Conservation (phyloP, 192 early-diverging fungal genomes). For the Coemansia sp. region DNA sequence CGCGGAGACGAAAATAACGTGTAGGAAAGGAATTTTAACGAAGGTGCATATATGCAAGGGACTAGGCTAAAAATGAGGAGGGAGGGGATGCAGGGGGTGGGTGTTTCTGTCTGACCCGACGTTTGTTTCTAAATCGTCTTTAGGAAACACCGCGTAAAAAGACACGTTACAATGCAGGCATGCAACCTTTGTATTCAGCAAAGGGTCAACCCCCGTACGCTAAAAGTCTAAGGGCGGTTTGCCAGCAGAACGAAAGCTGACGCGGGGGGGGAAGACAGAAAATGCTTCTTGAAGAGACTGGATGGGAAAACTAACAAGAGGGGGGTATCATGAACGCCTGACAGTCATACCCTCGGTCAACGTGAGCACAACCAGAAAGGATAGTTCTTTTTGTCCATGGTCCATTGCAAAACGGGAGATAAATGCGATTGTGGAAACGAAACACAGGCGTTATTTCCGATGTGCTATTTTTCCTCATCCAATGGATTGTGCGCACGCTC, state of each 20-base stretch:
- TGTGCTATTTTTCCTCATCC: background rate
- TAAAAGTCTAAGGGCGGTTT: slow-evolving; percentile 3
- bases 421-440: background rate
- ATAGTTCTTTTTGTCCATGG: background rate
- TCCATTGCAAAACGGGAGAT: background rate
- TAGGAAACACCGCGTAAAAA: background rate
- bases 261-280: background rate
- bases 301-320: background rate
- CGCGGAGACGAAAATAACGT: background rate
- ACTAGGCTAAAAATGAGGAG: background rate
- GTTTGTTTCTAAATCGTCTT: background rate
- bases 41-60: slow-evolving; percentile 2
- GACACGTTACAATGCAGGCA: background rate
- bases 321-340: slow-evolving; percentile 1
- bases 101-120: background rate
- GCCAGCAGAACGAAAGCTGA: background rate
- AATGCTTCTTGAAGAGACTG: background rate
- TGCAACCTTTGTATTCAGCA: slow-evolving; percentile 8
- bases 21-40: background rate
- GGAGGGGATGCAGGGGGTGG: background rate
- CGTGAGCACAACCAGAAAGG: background rate
- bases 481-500: background rate
- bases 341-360: background rate
- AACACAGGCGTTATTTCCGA: background rate
- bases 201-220: slow-evolving; percentile 2